A percentile compares a stretch with the other conserved stretches of the same genome.
These are phyloP conservation scores for Durusdinium trenchii DNA, from an alignment of 73 alveolate genomes.

Conservation along the genomic window DNA sequence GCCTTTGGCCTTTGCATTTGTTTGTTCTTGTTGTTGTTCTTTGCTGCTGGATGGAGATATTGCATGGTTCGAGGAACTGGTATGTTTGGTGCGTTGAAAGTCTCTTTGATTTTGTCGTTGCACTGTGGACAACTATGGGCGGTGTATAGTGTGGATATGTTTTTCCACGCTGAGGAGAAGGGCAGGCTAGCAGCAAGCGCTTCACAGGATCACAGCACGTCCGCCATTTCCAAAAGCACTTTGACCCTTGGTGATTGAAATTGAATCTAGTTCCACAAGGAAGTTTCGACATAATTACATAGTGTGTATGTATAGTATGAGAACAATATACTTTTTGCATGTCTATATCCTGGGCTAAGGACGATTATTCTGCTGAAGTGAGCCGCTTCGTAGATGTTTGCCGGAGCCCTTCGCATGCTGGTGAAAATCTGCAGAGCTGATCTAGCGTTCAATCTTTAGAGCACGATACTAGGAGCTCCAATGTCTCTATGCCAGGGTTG, in stretches of 20 bases:
- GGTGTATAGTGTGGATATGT: too few relatives aligned
- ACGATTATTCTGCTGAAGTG: constrained; percentile 60
- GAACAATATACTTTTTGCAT: not conserved
- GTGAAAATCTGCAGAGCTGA: not conserved
- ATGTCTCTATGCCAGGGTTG: too few relatives aligned
- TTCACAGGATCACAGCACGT: constrained; percentile 82
- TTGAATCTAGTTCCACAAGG: not conserved
- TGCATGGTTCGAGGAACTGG: too few relatives aligned
- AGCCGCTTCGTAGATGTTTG: constrained; percentile 28
- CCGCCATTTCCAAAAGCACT: constrained; percentile 80
- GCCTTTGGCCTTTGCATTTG: not conserved
- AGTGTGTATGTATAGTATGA: not conserved
- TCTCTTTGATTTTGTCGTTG: too few relatives aligned
- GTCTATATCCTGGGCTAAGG: not conserved
- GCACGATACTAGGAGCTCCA: not conserved
- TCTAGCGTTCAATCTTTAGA: too few relatives aligned
- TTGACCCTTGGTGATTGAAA: not conserved
- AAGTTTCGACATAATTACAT: not conserved
- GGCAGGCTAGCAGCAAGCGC: constrained; percentile 66
- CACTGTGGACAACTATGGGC: too few relatives aligned
- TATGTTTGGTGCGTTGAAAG: too few relatives aligned
- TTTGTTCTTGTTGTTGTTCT: too few relatives aligned
- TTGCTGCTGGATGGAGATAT: too few relatives aligned
- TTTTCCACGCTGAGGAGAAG: constrained; percentile 31
- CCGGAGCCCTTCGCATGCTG: not conserved